These are phyloP conservation scores for Tremella fuciformis DNA, from an alignment of 768 basidiomycete species.

Conservation along the genomic window DNA sequence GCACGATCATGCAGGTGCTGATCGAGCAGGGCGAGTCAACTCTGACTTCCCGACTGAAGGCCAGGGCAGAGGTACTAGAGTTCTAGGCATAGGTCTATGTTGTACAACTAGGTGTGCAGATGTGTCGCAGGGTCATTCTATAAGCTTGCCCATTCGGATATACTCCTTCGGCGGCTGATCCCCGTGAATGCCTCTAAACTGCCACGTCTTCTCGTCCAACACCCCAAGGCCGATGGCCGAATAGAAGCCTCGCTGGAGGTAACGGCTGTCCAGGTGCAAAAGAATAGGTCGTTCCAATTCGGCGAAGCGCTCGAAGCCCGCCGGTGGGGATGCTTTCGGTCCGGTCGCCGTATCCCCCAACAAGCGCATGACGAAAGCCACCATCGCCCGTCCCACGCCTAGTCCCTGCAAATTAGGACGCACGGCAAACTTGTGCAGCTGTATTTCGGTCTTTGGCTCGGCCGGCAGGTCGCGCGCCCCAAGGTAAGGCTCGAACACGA, in stretches of 20 bases:
- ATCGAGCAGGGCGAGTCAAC: no score
- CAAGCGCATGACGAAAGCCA: slow-evolving; percentile 4
- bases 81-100: no score
- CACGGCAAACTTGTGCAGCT: slow-evolving; percentile 37
- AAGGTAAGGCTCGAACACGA: slow-evolving; percentile 16
- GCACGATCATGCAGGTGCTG: no score
- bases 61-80: no score
- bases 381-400: slow-evolving; percentile 21
- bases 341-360: not conserved
- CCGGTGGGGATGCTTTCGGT: no score
- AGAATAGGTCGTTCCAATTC: slow-evolving; percentile 5
- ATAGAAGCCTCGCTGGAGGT: slow-evolving; percentile 31
- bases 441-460: slow-evolving; percentile 10
- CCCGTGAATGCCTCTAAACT: slow-evolving; percentile 23
- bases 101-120: not conserved
- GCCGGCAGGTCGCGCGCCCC: not conserved
- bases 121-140: slow-evolving; percentile 7
- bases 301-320: no score
- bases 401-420: slow-evolving; percentile 17
- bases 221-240: slow-evolving; percentile 17
- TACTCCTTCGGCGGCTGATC: slow-evolving; percentile 18
- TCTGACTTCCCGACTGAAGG: no score
- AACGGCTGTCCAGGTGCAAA: slow-evolving; percentile 30
- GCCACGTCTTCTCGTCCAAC: slow-evolving; percentile 17
- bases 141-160: slow-evolving; percentile 28